Conservation (phyloP, 768 basidiomycete genomes). For the Hydnomerulius pinastri region DNA sequence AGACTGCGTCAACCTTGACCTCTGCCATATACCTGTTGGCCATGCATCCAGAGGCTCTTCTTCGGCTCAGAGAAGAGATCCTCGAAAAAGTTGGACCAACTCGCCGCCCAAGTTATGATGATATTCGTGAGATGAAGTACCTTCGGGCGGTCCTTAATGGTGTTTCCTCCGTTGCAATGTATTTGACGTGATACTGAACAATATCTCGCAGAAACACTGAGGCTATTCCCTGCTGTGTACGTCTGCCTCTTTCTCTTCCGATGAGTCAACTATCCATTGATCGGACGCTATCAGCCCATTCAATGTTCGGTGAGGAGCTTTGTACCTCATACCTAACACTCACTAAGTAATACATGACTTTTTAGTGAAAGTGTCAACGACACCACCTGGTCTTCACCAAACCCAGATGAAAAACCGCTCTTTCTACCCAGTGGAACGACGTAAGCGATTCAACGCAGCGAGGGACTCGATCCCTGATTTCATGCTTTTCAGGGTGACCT, state of each 20-base stretch:
- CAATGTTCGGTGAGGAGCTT: constrained; percentile 29
- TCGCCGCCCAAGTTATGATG: constrained; percentile 40
- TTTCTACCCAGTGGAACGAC: constrained; percentile 27
- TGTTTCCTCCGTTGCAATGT: constrained; percentile 12
- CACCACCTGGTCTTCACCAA: constrained; percentile 25
- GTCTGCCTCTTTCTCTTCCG: neutral
- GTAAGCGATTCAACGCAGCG: constrained; percentile 9
- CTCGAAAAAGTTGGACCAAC: constrained; percentile 36
- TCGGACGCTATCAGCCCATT: constrained; percentile 27
- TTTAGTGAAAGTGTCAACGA: constrained; percentile 24
- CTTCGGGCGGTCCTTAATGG: constrained; percentile 47
- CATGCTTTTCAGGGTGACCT: constrained; percentile 22
- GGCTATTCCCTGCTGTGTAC: constrained; percentile 36
- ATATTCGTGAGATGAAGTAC: constrained; percentile 45
- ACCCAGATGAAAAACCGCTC: constrained; percentile 26
- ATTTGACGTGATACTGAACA: neutral
- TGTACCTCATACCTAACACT: neutral
- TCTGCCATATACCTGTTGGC: constrained; percentile 48
- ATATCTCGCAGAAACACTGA: constrained; percentile 28
- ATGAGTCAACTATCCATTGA: neutral
- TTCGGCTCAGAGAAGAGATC: constrained; percentile 45
- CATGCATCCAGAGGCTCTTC: constrained; percentile 43
- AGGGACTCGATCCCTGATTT: neutral
- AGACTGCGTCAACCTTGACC: constrained; percentile 48
- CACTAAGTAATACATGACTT: neutral